Evolutionary conservation across 257 asterid species (phyloP).

Genomic region (Perilla frutescens): DNA sequence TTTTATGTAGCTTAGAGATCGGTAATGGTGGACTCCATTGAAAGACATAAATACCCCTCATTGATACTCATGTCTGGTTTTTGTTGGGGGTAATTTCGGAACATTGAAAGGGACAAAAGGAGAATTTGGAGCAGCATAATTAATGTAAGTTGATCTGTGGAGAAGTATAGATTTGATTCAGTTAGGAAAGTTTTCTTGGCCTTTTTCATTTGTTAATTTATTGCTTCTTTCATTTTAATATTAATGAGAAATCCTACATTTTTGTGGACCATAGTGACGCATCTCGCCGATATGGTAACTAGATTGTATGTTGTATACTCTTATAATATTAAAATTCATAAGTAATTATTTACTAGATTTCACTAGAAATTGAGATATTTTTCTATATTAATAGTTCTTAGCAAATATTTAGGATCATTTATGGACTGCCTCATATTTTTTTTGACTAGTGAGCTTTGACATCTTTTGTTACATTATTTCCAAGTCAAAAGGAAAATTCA

Average conservation of each 20-base stretch:
- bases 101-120: constrained; percentile 27
- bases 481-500: too few relatives aligned
- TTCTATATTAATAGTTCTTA: too few relatives aligned
- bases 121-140: constrained; percentile 36
- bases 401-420: too few relatives aligned
- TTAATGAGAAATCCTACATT: constrained; percentile 37
- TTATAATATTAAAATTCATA: too few relatives aligned
- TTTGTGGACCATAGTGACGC: constrained; percentile 4
- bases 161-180: constrained; percentile 34
- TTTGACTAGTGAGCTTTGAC: too few relatives aligned
- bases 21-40: neutral
- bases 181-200: constrained; percentile 34
- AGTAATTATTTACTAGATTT: too few relatives aligned
- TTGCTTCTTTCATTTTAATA: constrained; percentile 15
- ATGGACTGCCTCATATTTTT: too few relatives aligned
- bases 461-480: too few relatives aligned
- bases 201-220: constrained; percentile 26
- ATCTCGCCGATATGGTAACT: neutral
- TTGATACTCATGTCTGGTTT: neutral
- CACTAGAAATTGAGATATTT: too few relatives aligned
- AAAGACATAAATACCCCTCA: constrained; percentile 37
- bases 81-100: constrained; percentile 35
- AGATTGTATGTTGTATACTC: neutral
- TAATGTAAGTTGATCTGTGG: constrained; percentile 6
- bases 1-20: constrained; percentile 31